Evolutionary conservation across 2,329 filamentous ascomycete species (phyloP).

Genomic region (Aspergillus felis): DNA sequence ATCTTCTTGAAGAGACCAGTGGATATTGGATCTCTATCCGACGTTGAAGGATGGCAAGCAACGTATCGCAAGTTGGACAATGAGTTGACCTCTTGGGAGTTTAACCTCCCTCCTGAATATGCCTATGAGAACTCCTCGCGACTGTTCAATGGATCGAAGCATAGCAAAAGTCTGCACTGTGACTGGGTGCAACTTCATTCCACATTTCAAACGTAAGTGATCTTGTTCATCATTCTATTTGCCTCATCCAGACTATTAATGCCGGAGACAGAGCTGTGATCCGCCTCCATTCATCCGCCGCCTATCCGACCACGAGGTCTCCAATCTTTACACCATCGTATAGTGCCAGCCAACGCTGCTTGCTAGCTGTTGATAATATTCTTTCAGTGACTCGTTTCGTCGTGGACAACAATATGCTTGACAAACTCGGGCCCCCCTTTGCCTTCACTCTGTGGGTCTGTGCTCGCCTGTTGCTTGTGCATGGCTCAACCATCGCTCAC

Average conservation of each 20-base stretch:
- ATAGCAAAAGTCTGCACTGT: slow-evolving; percentile 68
- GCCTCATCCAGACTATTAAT: slow-evolving; percentile 17
- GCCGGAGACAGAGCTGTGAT: slow-evolving; percentile 63
- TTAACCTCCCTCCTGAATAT: slow-evolving; percentile 75
- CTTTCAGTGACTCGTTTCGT: slow-evolving; percentile 75
- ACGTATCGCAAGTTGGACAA: slow-evolving; percentile 82
- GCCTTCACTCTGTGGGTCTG: slow-evolving; percentile 92
- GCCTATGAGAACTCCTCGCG: slow-evolving; percentile 69
- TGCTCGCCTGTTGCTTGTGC: slow-evolving; percentile 78
- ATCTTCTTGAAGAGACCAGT: slow-evolving; percentile 84
- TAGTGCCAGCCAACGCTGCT: slow-evolving; percentile 76
- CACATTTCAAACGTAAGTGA: slow-evolving; percentile 72
- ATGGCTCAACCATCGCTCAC: slow-evolving; percentile 84
- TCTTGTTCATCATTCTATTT: neutral
- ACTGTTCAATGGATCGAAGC: slow-evolving; percentile 63
- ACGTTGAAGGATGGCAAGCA: slow-evolving; percentile 86
- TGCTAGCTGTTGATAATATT: slow-evolving; percentile 78
- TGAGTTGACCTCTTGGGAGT: slow-evolving; percentile 77
- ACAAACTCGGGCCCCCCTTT: slow-evolving; percentile 82
- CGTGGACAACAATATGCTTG: slow-evolving; percentile 67
- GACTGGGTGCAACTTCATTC: slow-evolving; percentile 90
- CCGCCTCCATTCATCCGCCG: slow-evolving; percentile 83
- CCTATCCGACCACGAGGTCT: slow-evolving; percentile 84
- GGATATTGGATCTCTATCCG: slow-evolving; percentile 76
- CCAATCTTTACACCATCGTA: slow-evolving; percentile 87